A percentile compares a stretch with the other conserved stretches of the same genome.
Conservation (phyloP, 2,329 filamentous ascomycete species). For the Exutisphaerella laricina region DNA sequence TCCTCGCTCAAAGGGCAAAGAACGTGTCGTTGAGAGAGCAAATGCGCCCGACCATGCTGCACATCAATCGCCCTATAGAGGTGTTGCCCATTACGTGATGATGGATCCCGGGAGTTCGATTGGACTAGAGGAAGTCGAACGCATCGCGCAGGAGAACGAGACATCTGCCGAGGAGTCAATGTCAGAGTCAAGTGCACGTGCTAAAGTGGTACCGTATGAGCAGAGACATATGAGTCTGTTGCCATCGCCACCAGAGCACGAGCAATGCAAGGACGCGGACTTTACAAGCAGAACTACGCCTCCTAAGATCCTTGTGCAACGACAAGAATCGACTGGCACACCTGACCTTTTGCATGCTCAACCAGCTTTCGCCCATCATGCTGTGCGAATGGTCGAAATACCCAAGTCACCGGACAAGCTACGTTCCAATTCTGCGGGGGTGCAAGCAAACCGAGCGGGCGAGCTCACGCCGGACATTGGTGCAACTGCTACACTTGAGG, state of each 20-base stretch:
- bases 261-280: slow-evolving; percentile 7
- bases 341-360: slow-evolving; percentile 25
- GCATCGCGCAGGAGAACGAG: slow-evolving; percentile 40
- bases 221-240: slow-evolving; percentile 23
- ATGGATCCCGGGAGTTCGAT: slow-evolving; percentile 45
- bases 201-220: slow-evolving; percentile 25
- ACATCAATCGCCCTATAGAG: slow-evolving; percentile 7
- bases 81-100: slow-evolving; percentile 52
- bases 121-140: slow-evolving; percentile 42
- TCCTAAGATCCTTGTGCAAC: slow-evolving; percentile 19
- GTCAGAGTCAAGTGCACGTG: slow-evolving; percentile 9
- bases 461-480: too few relatives aligned
- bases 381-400: slow-evolving; percentile 21
- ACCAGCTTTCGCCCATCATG: slow-evolving; percentile 16
- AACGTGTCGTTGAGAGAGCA: slow-evolving; percentile 23
- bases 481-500: slow-evolving; percentile 4
- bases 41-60: slow-evolving; percentile 8
- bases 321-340: slow-evolving; percentile 23
- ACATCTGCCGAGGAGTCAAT: slow-evolving; percentile 20
- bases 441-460: background rate
- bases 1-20: slow-evolving; percentile 33
- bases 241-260: slow-evolving; percentile 22
- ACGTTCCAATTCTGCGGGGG: background rate
- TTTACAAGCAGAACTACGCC: slow-evolving; percentile 12
- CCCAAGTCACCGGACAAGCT: slow-evolving; percentile 7